A percentile compares a stretch with the other conserved stretches of the same genome.
Conservation (phyloP, 2,329 filamentous ascomycete genomes). For the Ophiostoma novo-ulmi region DNA sequence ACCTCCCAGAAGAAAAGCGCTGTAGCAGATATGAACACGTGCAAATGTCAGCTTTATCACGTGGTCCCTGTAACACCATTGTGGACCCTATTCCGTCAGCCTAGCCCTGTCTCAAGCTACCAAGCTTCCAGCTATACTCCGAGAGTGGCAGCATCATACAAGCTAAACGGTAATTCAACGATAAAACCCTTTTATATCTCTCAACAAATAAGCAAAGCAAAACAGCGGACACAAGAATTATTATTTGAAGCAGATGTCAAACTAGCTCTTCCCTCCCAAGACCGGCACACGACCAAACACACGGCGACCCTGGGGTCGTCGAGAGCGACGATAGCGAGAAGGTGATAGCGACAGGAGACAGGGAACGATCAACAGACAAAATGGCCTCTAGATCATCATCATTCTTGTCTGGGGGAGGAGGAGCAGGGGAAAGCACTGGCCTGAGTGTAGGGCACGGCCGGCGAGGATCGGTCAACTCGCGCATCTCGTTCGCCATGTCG, state of each 20-base stretch:
- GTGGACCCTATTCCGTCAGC: conserved; percentile 3
- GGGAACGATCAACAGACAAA: not conserved
- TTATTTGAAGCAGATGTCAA: not conserved
- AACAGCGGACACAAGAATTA: not conserved
- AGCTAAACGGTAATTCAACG: not conserved
- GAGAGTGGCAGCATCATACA: not conserved
- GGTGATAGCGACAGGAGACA: not conserved
- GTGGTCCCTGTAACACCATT: not conserved
- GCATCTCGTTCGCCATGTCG: conserved; percentile 47
- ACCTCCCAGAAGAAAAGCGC: not conserved
- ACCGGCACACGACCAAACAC: conserved; percentile 4
- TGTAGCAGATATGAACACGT: not conserved
- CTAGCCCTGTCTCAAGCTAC: conserved; percentile 1
- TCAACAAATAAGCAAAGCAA: not conserved
- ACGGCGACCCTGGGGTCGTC: conserved; percentile 11
- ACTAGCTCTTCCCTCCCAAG: not conserved
- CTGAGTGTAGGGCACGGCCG: not conserved
- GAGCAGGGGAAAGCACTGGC: not conserved
- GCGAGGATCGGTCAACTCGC: conserved; percentile 1
- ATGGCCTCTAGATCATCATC: conserved; percentile 11
- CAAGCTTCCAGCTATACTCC: conserved; percentile 2
- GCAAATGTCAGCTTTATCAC: not conserved
- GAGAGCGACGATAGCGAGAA: not conserved
- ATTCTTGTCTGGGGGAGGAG: not conserved
- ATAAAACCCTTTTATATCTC: not conserved